phyloP scores from a whole-genome alignment of 2,329 filamentous ascomycete species.

The Curvularia eragrostidis region DNA sequence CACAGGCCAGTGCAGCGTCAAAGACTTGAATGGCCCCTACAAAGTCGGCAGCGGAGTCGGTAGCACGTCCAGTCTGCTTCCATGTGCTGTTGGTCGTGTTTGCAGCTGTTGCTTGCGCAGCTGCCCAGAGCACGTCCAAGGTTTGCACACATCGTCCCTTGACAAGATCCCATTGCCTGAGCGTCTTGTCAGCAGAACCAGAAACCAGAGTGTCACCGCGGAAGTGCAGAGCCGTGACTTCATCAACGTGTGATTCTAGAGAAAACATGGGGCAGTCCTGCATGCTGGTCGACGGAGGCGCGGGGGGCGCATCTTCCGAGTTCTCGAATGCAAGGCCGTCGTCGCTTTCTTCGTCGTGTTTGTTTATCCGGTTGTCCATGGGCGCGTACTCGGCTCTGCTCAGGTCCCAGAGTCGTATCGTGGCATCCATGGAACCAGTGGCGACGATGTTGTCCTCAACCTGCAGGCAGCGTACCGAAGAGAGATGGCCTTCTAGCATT shows the following conservation, averaged over 20 bases:
- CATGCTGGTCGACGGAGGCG: conserved; percentile 75
- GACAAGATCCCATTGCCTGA: conserved; percentile 96
- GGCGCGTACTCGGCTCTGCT: conserved; percentile 86
- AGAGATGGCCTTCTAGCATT: conserved; percentile 88
- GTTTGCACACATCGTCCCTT: conserved; percentile 98
- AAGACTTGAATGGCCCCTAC: conserved; percentile 95
- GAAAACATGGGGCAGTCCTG: conserved; percentile 88
- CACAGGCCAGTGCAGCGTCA: conserved; percentile 92
- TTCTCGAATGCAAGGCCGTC: conserved; percentile 75
- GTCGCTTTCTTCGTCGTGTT: conserved; percentile 52
- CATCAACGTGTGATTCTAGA: conserved; percentile 87
- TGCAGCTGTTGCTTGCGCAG: conserved; percentile 78
- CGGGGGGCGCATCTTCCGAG: conserved; percentile 73
- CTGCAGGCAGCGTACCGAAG: conserved; percentile 89
- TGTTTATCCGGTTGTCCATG: conserved; percentile 61
- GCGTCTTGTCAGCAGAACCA: conserved; percentile 94
- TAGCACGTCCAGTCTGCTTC: conserved; percentile 72
- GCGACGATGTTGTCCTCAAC: conserved; percentile 95
- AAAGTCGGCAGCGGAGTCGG: conserved; percentile 80
- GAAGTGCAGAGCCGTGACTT: conserved; percentile 94
- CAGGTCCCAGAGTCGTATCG: conserved; percentile 92
- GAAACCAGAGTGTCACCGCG: conserved; percentile 88
- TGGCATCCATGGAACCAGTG: conserved; percentile 93
- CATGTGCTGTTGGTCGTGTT: conserved; percentile 68
- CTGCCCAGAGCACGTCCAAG: conserved; percentile 96